phyloP scores from a whole-genome alignment of 2,329 filamentous ascomycete genomes.

The Microcyclosporella mali region DNA sequence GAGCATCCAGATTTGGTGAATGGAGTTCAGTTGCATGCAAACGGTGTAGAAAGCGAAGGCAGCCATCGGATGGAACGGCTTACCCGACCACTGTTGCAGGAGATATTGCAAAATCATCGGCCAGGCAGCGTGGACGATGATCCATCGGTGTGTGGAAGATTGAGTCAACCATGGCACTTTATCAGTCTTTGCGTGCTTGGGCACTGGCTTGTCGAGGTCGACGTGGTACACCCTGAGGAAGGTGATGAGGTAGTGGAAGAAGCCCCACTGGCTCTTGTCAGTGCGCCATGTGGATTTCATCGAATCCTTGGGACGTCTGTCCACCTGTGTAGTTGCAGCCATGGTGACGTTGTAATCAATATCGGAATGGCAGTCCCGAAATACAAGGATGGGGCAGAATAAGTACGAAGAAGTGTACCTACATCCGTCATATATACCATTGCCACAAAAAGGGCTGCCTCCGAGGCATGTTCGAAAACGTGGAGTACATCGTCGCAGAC shows the following conservation, averaged over 20 bases:
- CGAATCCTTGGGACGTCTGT: slow-evolving; percentile 17
- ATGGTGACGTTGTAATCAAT: slow-evolving; percentile 5
- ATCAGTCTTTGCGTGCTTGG: slow-evolving; percentile 25
- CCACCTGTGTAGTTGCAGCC: slow-evolving; percentile 8
- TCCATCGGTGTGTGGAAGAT: slow-evolving; percentile 33
- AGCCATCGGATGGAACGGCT: slow-evolving; percentile 27
- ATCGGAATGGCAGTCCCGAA: no score
- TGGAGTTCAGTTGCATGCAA: slow-evolving; percentile 36
- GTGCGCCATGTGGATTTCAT: slow-evolving; percentile 21
- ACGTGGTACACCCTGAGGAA: slow-evolving; percentile 12
- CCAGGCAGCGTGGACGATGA: slow-evolving; percentile 33
- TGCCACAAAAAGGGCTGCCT: no score
- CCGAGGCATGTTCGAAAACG: no score
- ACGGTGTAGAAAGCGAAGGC: slow-evolving; percentile 35
- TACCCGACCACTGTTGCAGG: slow-evolving; percentile 29
- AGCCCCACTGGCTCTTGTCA: slow-evolving; percentile 15
- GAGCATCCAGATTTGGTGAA: slow-evolving; percentile 35
- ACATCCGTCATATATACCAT: no score
- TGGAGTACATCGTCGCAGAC: no score
- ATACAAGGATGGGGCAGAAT: no score
- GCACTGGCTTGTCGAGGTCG: slow-evolving; percentile 8
- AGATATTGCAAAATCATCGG: slow-evolving; percentile 37
- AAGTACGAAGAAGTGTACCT: no score
- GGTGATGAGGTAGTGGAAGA: slow-evolving; percentile 15
- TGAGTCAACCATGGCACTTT: slow-evolving; percentile 36